phyloP scores from a whole-genome alignment of 2,329 filamentous ascomycete species.

The Penicillium occitanis region DNA sequence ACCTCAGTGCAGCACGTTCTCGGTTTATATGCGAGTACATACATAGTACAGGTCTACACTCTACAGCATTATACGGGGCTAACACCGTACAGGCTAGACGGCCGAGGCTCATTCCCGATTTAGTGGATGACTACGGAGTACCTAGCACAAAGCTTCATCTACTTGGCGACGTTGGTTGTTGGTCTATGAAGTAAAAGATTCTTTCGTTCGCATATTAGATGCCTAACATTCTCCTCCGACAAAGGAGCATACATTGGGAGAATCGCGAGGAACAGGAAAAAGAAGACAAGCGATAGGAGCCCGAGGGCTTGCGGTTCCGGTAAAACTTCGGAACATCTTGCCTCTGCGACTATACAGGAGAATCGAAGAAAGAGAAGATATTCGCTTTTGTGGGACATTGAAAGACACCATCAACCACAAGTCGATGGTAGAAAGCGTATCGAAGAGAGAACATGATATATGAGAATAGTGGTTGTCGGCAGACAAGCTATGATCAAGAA shows the following conservation, averaged over 20 bases:
- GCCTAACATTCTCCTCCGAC: background rate
- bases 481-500: constrained; percentile 11
- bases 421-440: background rate
- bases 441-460: background rate
- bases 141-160: background rate
- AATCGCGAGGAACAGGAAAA: background rate
- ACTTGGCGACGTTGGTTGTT: background rate
- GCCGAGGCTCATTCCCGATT: background rate
- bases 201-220: background rate
- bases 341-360: constrained; percentile 3
- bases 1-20: constrained; percentile 19
- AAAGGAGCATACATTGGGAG: background rate
- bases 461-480: constrained; percentile 2
- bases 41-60: too few relatives aligned
- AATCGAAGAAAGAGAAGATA: background rate
- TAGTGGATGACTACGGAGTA: background rate
- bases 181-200: background rate
- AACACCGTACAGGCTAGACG: background rate
- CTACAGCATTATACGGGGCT: background rate
- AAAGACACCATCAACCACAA: background rate
- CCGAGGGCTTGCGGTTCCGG: background rate
- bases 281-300: background rate
- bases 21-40: background rate
- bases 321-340: background rate
- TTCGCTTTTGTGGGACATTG: background rate